Evolutionary conservation across 2,329 filamentous ascomycete genomes (phyloP), one percentile per base, ranked within the genome.

Genomic region (Fusarium graminum): DNA sequence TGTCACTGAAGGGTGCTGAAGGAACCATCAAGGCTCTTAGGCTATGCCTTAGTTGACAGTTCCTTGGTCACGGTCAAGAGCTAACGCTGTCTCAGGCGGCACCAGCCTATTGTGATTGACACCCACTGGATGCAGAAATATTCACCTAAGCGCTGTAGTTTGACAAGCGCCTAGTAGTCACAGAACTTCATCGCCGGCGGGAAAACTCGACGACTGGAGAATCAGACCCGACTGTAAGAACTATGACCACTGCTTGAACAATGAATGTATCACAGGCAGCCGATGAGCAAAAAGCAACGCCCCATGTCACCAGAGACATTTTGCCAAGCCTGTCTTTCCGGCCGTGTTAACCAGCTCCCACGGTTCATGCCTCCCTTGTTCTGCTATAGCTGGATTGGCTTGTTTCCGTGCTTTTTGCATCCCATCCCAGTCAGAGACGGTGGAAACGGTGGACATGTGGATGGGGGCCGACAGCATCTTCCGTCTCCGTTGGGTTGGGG

Each of bases 401-500:
- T 57, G 64, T 51, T 61, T 54, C 56, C 44, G 45, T 59, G 46
- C 54, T 54, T 34, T 60, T 9, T 36, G 16, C 34, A 17, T 36
- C 34, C 32, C 22, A 67, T 54, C 53, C 58, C 43, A 51, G 67
- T 50, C 50, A 49, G 47, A 52, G 47, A 52, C 55, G 70, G 71
- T 69, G 69, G 63, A 52, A 62, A 64, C 71, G 69, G 71, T 72
- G 70, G 60, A 19, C 16, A 59, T 52, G 59, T 59, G 56, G 54
- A 50, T 28, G 52, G 52, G 14, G 40, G 52, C 46, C 52, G 58
- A 28, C 38, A 40, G 43, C 30, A 60, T 44, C 32, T 59, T 59
- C 63, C 54, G 34, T 51, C 62, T 36, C 63, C 57, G 39, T 51
- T 64, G 36, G 29, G 42, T 38, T 56, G 63, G 51, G 51, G 41